These are phyloP conservation scores for Oemleria cerasiformis DNA, from an alignment of 306 rosid species.

Conservation along the genomic window DNA sequence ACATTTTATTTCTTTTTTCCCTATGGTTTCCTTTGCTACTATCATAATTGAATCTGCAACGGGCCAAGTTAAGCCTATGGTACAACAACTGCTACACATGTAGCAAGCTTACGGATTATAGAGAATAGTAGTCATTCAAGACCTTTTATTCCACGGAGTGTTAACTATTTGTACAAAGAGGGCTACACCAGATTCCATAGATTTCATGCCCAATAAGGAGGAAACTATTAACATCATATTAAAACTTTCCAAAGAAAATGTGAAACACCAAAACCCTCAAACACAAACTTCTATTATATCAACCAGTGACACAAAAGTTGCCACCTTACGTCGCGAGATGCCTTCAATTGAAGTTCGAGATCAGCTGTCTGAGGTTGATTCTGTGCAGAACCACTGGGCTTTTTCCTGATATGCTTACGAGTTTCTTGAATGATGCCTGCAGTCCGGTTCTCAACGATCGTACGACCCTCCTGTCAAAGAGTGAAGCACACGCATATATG, in stretches of 20 bases:
- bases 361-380: slow-evolving; percentile 48
- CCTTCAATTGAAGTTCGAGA: slow-evolving; percentile 94
- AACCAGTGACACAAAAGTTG: slow-evolving; percentile 74
- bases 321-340: slow-evolving; percentile 99
- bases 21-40: neutral
- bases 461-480: slow-evolving; percentile 66
- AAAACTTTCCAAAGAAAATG: neutral
- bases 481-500: slow-evolving; percentile 13
- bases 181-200: neutral
- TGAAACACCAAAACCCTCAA: neutral
- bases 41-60: neutral
- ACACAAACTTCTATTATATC: slow-evolving; percentile 31
- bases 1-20: slow-evolving; percentile 6
- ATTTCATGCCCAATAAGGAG: neutral
- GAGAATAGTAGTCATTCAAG: neutral
- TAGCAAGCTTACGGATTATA: neutral
- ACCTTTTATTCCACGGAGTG: neutral
- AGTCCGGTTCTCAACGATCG: slow-evolving; percentile 74
- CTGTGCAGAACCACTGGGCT: slow-evolving; percentile 41
- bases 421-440: slow-evolving; percentile 90
- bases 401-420: slow-evolving; percentile 82
- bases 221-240: neutral
- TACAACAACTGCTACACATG: neutral
- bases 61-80: neutral
- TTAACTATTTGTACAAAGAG: neutral